Conservation (phyloP, 2,329 filamentous ascomycete species). For the Colletotrichum gigasporum region DNA sequence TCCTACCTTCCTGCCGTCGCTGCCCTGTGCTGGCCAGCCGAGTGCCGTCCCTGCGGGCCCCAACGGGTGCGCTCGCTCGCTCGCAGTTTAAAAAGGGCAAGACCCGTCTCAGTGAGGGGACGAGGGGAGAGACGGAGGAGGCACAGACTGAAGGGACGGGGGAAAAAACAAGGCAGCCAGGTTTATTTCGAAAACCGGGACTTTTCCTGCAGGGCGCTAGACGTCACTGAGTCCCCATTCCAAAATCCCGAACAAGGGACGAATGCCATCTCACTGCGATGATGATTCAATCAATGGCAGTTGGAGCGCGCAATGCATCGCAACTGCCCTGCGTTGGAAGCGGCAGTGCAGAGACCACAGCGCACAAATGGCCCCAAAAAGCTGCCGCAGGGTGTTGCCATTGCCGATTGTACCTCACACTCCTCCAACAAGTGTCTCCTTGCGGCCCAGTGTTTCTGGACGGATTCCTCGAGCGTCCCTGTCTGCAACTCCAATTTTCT, state of each 20-base stretch:
- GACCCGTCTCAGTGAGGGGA: neutral
- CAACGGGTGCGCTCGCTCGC: neutral
- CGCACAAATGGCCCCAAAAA: slow-evolving; percentile 10
- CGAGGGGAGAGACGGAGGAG: neutral
- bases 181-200: no score
- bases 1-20: neutral
- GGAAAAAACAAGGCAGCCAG: neutral
- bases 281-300: no score
- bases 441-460: neutral
- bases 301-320: no score
- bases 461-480: neutral
- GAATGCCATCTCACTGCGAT: no score
- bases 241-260: no score
- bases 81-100: slow-evolving; percentile 1
- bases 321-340: neutral
- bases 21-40: slow-evolving; percentile 3
- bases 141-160: neutral
- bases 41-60: slow-evolving; percentile 5
- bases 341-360: neutral
- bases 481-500: no score
- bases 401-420: neutral
- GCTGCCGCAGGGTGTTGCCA: neutral
- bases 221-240: neutral
- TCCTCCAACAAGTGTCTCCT: no score
- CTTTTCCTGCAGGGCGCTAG: neutral